These are phyloP conservation scores for Xanthoconium separans DNA, from an alignment of 1,284 basidiomycete genomes.

Conservation along the genomic window DNA sequence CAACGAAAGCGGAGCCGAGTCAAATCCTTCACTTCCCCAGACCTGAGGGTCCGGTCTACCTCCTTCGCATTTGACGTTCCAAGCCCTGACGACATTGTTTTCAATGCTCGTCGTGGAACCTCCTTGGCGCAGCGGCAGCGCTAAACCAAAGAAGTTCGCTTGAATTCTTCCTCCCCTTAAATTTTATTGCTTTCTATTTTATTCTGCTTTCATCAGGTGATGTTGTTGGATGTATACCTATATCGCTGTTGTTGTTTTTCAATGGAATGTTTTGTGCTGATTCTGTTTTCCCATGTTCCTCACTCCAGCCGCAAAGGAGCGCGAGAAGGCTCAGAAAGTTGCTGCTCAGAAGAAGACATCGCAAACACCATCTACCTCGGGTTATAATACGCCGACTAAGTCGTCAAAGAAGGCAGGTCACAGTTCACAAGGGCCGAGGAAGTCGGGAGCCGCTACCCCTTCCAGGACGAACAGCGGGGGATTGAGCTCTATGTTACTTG, in stretches of 20 bases:
- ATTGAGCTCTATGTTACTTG: slow-evolving; percentile 58
- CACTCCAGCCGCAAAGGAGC: slow-evolving; percentile 68
- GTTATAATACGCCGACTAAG: slow-evolving; percentile 28
- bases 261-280: slow-evolving; percentile 42
- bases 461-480: slow-evolving; percentile 23
- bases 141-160: slow-evolving; percentile 29
- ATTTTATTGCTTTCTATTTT: slow-evolving; percentile 27
- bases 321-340: slow-evolving; percentile 67
- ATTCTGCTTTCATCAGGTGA: slow-evolving; percentile 30
- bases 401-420: slow-evolving; percentile 37
- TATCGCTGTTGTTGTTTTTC: slow-evolving; percentile 36
- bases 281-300: slow-evolving; percentile 38
- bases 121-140: slow-evolving; percentile 46
- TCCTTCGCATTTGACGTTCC: slow-evolving; percentile 74
- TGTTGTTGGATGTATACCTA: slow-evolving; percentile 40
- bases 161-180: slow-evolving; percentile 13
- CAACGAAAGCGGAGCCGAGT: slow-evolving; percentile 8
- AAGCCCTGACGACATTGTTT: slow-evolving; percentile 86
- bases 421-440: slow-evolving; percentile 39
- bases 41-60: slow-evolving; percentile 28
- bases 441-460: slow-evolving; percentile 26
- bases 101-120: slow-evolving; percentile 78
- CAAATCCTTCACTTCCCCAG: slow-evolving; percentile 17
- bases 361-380: slow-evolving; percentile 33
- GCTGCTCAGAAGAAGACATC: slow-evolving; percentile 45